These are phyloP conservation scores for Circinella umbellata DNA, from an alignment of 371 early-diverging fungal genomes.

Conservation along the genomic window DNA sequence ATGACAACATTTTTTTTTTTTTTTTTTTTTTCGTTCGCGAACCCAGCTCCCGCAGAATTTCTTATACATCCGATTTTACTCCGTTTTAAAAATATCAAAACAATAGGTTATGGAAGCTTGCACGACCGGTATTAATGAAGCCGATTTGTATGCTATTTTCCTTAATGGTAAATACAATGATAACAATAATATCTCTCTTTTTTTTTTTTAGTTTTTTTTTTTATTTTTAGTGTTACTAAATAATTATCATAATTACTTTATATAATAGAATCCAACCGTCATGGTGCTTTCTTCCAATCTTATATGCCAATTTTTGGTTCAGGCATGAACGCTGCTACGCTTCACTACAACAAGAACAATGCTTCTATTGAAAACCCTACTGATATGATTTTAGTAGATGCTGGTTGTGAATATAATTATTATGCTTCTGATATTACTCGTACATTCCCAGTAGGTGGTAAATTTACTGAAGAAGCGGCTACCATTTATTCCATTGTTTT, in stretches of 20 bases:
- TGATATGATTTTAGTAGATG: constrained; percentile 83
- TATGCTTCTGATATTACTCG: constrained; percentile 94
- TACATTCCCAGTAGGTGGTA: constrained; percentile 85
- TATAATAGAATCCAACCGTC: constrained; percentile 54
- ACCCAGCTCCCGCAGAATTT: no score
- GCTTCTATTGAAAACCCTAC: constrained; percentile 43
- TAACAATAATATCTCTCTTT: not conserved
- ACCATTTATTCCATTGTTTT: constrained; percentile 85
- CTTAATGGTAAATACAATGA: constrained; percentile 49
- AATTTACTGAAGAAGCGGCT: constrained; percentile 77
- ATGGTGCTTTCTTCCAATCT: constrained; percentile 80
- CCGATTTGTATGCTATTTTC: constrained; percentile 78
- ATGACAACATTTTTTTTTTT: no score
- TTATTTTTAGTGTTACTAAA: no score
- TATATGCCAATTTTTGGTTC: constrained; percentile 87
- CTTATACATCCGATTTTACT: not conserved
- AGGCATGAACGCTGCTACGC: constrained; percentile 78
- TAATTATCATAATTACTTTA: not conserved
- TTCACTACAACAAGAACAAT: constrained; percentile 86
- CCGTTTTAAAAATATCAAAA: not conserved
- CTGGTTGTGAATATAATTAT: constrained; percentile 81
- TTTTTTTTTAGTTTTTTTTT: not conserved
- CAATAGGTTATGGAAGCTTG: constrained; percentile 72
- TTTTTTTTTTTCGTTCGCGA: no score
- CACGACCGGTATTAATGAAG: constrained; percentile 67